phyloP scores from a whole-genome alignment of 2,329 filamentous ascomycete genomes.

The Exophiala mesophila region DNA sequence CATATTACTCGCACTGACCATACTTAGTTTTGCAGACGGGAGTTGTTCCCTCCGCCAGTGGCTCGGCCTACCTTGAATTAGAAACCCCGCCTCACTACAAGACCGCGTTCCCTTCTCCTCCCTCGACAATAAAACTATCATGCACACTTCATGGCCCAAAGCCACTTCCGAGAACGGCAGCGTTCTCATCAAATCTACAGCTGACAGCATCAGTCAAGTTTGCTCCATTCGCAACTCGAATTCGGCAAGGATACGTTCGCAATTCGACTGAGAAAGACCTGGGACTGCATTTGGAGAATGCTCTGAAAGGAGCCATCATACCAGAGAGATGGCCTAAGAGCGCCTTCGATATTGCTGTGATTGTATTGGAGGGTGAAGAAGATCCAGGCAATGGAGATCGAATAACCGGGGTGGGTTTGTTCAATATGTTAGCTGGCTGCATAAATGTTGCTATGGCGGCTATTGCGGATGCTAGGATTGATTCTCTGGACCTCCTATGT shows the following conservation, averaged over 20 bases:
- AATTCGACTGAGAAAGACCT: slow-evolving; percentile 85
- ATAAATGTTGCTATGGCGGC: slow-evolving; percentile 92
- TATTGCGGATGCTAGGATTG: slow-evolving; percentile 89
- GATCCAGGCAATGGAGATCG: slow-evolving; percentile 53
- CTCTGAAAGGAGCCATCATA: slow-evolving; percentile 81
- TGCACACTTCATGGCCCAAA: slow-evolving; percentile 92
- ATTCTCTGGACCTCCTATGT: slow-evolving; percentile 84
- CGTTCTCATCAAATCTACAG: slow-evolving; percentile 88
- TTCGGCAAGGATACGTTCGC: slow-evolving; percentile 77
- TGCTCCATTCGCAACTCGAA: slow-evolving; percentile 82
- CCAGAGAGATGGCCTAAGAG: slow-evolving; percentile 98
- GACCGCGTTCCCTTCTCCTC: slow-evolving; percentile 44
- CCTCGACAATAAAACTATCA: slow-evolving; percentile 77
- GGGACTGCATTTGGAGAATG: slow-evolving; percentile 84
- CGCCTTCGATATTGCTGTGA: slow-evolving; percentile 90
- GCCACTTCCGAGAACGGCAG: slow-evolving; percentile 80
- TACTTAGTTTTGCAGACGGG: slow-evolving; percentile 77
- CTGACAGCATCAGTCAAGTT: slow-evolving; percentile 94
- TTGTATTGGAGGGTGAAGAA: slow-evolving; percentile 79
- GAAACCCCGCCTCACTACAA: slow-evolving; percentile 44
- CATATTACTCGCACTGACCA: slow-evolving; percentile 4
- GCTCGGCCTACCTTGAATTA: slow-evolving; percentile 66
- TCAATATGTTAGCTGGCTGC: slow-evolving; percentile 87
- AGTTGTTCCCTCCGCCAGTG: slow-evolving; percentile 86
- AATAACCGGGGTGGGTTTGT: slow-evolving; percentile 74